phyloP scores from a whole-genome alignment of 2,329 filamentous ascomycete genomes.

The Clarireedia hainanense region DNA sequence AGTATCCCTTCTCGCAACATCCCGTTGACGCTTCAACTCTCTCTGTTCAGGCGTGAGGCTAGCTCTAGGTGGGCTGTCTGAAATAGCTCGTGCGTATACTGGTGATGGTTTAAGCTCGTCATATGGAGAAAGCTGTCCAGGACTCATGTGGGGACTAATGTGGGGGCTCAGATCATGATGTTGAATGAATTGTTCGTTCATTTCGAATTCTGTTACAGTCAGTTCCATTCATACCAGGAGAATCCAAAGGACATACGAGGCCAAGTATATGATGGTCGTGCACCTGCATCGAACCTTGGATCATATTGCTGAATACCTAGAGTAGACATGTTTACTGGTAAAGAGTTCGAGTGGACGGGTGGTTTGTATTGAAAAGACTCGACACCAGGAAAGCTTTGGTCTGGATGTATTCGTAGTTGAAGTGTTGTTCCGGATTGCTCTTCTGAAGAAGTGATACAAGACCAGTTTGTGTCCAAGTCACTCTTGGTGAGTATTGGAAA shows the following conservation, averaged over 20 bases:
- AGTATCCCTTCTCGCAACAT: conserved; percentile 49
- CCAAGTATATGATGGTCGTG: conserved; percentile 27
- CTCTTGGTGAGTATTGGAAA: conserved; percentile 25
- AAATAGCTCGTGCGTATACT: conserved; percentile 31
- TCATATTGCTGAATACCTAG: conserved; percentile 29
- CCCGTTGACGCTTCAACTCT: conserved; percentile 53
- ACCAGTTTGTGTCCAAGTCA: conserved; percentile 26
- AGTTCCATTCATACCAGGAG: conserved; percentile 9
- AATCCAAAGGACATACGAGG: conserved; percentile 23
- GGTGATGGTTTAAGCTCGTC: conserved; percentile 27
- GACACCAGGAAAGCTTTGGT: conserved; percentile 15
- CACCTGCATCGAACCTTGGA: conserved; percentile 23
- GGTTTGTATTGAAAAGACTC: conserved; percentile 10
- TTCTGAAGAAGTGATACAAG: conserved; percentile 21
- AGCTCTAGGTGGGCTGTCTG: conserved; percentile 49
- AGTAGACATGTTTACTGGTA: conserved; percentile 19
- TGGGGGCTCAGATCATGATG: conserved; percentile 14
- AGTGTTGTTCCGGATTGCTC: conserved; percentile 19
- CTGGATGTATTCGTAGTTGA: conserved; percentile 23
- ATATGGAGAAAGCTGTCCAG: conserved; percentile 23
- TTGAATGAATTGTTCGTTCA: conserved; percentile 25
- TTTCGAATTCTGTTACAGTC: conserved; percentile 24
- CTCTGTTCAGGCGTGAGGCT: conserved; percentile 51
- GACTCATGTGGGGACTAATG: conserved; percentile 19
- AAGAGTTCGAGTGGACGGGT: conserved; percentile 11